Conservation (phyloP, 2,329 filamentous ascomycete genomes). For the Blumeria hordei region DNA sequence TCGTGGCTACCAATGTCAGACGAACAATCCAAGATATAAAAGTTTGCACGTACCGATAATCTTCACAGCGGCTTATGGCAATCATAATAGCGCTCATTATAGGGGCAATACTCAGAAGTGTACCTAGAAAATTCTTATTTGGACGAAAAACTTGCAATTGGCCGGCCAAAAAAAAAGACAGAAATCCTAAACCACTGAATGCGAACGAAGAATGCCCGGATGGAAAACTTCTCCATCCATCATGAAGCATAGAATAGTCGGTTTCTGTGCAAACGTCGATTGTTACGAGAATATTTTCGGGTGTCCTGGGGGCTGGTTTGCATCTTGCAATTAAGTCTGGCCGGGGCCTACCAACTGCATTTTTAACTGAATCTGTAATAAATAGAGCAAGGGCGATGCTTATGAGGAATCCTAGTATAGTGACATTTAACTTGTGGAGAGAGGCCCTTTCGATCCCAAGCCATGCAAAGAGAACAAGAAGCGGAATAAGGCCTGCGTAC, state of each 20-base stretch:
- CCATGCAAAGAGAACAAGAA: slow-evolving; percentile 40
- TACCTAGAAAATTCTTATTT: slow-evolving; percentile 25
- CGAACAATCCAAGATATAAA: not conserved
- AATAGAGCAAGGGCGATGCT: slow-evolving; percentile 49
- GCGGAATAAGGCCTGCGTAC: slow-evolving; percentile 51
- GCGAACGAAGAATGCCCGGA: slow-evolving; percentile 59
- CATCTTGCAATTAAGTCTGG: slow-evolving; percentile 81
- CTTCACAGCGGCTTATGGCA: slow-evolving; percentile 42
- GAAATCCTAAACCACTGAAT: slow-evolving; percentile 55
- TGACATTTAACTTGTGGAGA: slow-evolving; percentile 62
- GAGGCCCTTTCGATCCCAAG: slow-evolving; percentile 36
- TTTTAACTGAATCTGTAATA: slow-evolving; percentile 80
- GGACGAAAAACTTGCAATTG: slow-evolving; percentile 32
- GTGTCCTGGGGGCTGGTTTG: slow-evolving; percentile 33
- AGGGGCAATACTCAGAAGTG: slow-evolving; percentile 31
- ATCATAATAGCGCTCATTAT: slow-evolving; percentile 40
- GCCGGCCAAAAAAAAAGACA: slow-evolving; percentile 44
- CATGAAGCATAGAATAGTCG: slow-evolving; percentile 43
- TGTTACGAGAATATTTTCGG: slow-evolving; percentile 28
- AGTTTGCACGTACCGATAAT: slow-evolving; percentile 25
- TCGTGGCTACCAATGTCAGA: slow-evolving; percentile 23
- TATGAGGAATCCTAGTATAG: slow-evolving; percentile 58
- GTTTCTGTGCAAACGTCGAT: slow-evolving; percentile 51
- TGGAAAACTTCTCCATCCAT: slow-evolving; percentile 68
- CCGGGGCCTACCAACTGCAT: slow-evolving; percentile 41